Evolutionary conservation across 352 stramenopile genomes (phyloP).

Genomic region (Pythium brachiatum): DNA sequence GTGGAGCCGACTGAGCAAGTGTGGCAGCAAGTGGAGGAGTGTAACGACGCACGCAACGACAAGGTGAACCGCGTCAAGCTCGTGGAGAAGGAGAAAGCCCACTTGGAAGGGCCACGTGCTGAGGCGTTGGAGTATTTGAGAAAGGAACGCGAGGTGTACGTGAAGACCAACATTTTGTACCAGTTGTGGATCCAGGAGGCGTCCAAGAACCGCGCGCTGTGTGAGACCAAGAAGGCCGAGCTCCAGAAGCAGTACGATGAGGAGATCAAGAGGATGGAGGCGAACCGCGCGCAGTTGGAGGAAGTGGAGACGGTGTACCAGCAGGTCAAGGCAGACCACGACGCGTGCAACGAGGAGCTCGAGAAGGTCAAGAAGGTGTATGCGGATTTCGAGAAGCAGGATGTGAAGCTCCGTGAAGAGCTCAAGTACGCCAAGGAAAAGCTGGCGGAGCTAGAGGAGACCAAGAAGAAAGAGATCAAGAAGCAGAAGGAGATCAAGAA

Average conservation of each 20-base stretch:
- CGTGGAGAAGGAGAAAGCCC: slow-evolving; percentile 96
- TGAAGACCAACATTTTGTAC: slow-evolving; percentile 96
- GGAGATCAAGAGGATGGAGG: slow-evolving; percentile 70
- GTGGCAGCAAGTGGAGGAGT: slow-evolving; percentile 92
- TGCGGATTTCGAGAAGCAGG: slow-evolving; percentile 94
- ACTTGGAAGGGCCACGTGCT: slow-evolving; percentile 92
- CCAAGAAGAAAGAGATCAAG: slow-evolving; percentile 90
- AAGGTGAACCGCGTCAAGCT: slow-evolving; percentile 99
- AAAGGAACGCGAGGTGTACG: slow-evolving; percentile 95
- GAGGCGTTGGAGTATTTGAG: slow-evolving; percentile 94
- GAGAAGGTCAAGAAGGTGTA: slow-evolving; percentile 92
- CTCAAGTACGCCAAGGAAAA: slow-evolving; percentile 95
- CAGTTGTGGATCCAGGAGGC: slow-evolving; percentile 91
- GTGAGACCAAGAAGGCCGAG: slow-evolving; percentile 59
- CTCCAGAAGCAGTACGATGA: slow-evolving; percentile 75
- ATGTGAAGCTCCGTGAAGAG: slow-evolving; percentile 97
- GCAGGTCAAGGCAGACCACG: slow-evolving; percentile 79
- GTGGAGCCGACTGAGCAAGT: slow-evolving; percentile 94
- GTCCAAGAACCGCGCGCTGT: slow-evolving; percentile 70
- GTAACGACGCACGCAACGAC: slow-evolving; percentile 89
- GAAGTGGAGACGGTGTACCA: slow-evolving; percentile 83
- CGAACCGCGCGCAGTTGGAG: slow-evolving; percentile 77
- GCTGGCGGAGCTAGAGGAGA: slow-evolving; percentile 89
- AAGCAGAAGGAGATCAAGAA: slow-evolving; percentile 84
- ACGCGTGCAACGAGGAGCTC: slow-evolving; percentile 83